These are phyloP conservation scores for Knufia fluminis DNA, from an alignment of 2,329 filamentous ascomycete genomes.

Conservation along the genomic window DNA sequence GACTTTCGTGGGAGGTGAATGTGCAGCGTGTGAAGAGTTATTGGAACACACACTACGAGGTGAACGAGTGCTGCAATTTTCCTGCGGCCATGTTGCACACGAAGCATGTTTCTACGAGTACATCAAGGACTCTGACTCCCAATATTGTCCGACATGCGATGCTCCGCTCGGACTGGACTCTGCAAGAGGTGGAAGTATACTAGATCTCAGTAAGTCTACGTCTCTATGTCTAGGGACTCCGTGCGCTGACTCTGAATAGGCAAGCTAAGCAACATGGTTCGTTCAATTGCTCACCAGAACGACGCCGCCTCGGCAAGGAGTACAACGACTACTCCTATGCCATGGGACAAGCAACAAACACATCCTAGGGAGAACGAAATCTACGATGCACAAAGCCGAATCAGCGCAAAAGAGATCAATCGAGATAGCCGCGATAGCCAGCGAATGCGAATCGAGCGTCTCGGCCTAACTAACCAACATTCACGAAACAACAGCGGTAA, in stretches of 20 bases:
- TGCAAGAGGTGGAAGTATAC: constrained; percentile 81
- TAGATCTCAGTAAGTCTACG: constrained; percentile 66
- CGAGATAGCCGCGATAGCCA: constrained; percentile 34
- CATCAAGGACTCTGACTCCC: constrained; percentile 85
- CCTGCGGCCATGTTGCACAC: constrained; percentile 92
- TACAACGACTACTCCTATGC: constrained; percentile 48
- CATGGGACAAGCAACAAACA: constrained; percentile 45
- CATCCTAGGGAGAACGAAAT: constrained; percentile 25
- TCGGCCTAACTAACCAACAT: constrained; percentile 43
- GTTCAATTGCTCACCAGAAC: constrained; percentile 59
- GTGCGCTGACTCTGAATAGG: constrained; percentile 45
- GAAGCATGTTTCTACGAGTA: constrained; percentile 99
- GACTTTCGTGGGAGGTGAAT: constrained; percentile 91
- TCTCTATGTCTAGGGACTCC: constrained; percentile 3
- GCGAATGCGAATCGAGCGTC: constrained; percentile 38
- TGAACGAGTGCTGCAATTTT: constrained; percentile 90
- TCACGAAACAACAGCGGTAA: constrained; percentile 65
- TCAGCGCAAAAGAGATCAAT: constrained; percentile 25
- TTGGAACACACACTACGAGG: constrained; percentile 90
- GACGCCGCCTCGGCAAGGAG: constrained; percentile 48
- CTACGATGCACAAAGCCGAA: constrained; percentile 9
- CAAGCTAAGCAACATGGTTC: constrained; percentile 88
- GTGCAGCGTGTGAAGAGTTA: constrained; percentile 92
- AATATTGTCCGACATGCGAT: constrained; percentile 90
- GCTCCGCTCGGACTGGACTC: constrained; percentile 86